These are phyloP conservation scores for Cenchrus fungigraminus DNA, from an alignment of 176 grass and related monocot species.

Conservation along the genomic window DNA sequence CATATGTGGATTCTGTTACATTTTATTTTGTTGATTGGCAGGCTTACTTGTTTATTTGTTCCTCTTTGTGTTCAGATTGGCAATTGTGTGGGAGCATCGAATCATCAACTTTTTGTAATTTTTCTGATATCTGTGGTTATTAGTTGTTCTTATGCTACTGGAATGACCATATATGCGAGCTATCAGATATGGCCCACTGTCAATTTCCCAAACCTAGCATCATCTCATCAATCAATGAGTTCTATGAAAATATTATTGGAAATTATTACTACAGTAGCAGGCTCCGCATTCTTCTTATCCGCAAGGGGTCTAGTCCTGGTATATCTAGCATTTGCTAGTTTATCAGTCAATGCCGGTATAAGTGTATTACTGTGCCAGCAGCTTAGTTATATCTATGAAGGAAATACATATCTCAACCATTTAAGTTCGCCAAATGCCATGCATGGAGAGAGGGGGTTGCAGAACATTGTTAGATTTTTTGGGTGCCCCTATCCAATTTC, in stretches of 20 bases:
- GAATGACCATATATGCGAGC: conserved; percentile 74
- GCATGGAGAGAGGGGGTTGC: conserved; percentile 69
- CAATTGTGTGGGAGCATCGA: conserved; percentile 89
- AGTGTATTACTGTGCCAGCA: conserved; percentile 84
- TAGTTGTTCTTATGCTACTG: conserved; percentile 74
- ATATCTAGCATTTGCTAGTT: conserved; percentile 87
- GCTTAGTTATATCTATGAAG: conserved; percentile 86
- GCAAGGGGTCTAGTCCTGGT: conserved; percentile 84
- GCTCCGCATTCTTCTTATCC: conserved; percentile 74
- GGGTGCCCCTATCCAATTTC: conserved; percentile 67
- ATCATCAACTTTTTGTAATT: conserved; percentile 76
- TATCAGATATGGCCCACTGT: conserved; percentile 78
- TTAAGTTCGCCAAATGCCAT: conserved; percentile 59
- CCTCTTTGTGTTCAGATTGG: conserved; percentile 69
- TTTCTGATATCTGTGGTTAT: conserved; percentile 86
- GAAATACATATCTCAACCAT: conserved; percentile 78
- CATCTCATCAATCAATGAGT: conserved; percentile 45
- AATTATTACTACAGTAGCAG: conserved; percentile 56
- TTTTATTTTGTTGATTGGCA: conserved; percentile 18
- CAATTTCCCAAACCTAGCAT: conserved; percentile 46
- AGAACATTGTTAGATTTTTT: conserved; percentile 84
- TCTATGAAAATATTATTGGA: conserved; percentile 49
- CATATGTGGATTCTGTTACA: conserved; percentile 3
- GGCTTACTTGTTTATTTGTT: conserved; percentile 10
- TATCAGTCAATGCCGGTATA: conserved; percentile 88